phyloP scores from a whole-genome alignment of 1,284 basidiomycete genomes.

The Rhodotorula glutinis region DNA sequence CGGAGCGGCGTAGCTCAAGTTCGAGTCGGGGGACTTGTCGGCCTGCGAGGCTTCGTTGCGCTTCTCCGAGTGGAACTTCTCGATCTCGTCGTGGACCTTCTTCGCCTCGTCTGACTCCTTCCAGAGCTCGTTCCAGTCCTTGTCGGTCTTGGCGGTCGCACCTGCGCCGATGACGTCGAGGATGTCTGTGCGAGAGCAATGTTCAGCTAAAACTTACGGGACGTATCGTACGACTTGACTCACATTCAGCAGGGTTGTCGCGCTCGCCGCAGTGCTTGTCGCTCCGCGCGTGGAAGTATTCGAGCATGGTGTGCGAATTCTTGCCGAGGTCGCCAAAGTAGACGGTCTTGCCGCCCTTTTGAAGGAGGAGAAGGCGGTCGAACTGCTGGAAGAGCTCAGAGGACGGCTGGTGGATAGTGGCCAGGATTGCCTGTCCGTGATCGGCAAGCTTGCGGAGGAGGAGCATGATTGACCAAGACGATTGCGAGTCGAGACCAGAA shows the following conservation, averaged over 20 bases:
- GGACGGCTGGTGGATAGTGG: slow-evolving; percentile 64
- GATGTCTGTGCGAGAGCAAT: slow-evolving; percentile 28
- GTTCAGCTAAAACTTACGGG: not conserved
- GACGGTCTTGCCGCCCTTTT: slow-evolving; percentile 64
- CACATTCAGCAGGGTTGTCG: slow-evolving; percentile 55
- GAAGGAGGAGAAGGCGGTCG: slow-evolving; percentile 56
- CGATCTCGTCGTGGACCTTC: slow-evolving; percentile 51
- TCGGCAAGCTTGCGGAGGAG: slow-evolving; percentile 75
- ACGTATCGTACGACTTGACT: not conserved
- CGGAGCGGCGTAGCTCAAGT: slow-evolving; percentile 45
- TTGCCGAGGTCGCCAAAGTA: slow-evolving; percentile 69
- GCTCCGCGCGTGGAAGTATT: slow-evolving; percentile 62
- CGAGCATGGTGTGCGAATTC: slow-evolving; percentile 53
- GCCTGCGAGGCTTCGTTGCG: slow-evolving; percentile 31
- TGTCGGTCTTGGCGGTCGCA: slow-evolving; percentile 60
- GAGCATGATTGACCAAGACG: slow-evolving; percentile 77
- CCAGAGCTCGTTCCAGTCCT: slow-evolving; percentile 77
- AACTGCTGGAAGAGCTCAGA: slow-evolving; percentile 63
- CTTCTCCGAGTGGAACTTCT: slow-evolving; percentile 46
- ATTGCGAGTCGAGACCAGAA: slow-evolving; percentile 72
- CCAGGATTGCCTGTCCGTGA: slow-evolving; percentile 68
- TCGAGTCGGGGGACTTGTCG: slow-evolving; percentile 43
- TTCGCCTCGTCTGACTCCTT: slow-evolving; percentile 53
- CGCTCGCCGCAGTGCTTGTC: slow-evolving; percentile 51
- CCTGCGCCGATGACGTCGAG: slow-evolving; percentile 72